These are phyloP conservation scores for Pyrus bretschneideri DNA, from an alignment of 306 rosid genomes.

Conservation along the genomic window DNA sequence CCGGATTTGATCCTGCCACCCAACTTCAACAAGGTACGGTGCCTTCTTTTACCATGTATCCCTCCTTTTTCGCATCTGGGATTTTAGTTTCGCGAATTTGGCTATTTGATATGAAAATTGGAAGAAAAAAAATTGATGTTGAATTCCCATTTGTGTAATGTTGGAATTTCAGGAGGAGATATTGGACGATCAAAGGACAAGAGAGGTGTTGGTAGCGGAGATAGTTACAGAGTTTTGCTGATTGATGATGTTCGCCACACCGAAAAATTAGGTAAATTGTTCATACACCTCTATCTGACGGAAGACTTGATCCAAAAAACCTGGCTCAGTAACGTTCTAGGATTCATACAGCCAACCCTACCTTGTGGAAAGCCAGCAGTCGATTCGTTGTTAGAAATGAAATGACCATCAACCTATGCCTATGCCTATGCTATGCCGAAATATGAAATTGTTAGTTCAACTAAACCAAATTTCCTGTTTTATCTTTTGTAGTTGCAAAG, in stretches of 20 bases:
- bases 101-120: not conserved
- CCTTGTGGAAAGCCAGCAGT: too few species aligned
- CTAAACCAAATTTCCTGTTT: not conserved
- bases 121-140: not conserved
- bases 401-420: not conserved
- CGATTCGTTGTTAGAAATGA: not conserved
- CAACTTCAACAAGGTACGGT: constrained; percentile 11
- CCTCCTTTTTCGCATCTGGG: not conserved
- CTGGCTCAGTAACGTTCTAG: too few species aligned
- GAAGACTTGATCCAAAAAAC: too few species aligned
- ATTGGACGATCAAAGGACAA: constrained; percentile 14
- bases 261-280: constrained; percentile 14
- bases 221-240: constrained; percentile 21
- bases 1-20: constrained; percentile 8
- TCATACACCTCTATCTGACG: not conserved
- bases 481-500: constrained; percentile 14
- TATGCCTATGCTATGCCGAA: too few species aligned
- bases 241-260: constrained; percentile 23
- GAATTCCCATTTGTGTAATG: not conserved
- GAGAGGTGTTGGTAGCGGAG: constrained; percentile 19
- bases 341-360: not conserved
- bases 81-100: not conserved
- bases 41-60: not conserved
- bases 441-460: too few species aligned
- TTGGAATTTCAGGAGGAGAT: constrained; percentile 14